A percentile compares a stretch with the other conserved stretches of the same genome.
These are phyloP conservation scores for Cyclospora cayetanensis DNA, from an alignment of 169 alveolate species.

Conservation along the genomic window DNA sequence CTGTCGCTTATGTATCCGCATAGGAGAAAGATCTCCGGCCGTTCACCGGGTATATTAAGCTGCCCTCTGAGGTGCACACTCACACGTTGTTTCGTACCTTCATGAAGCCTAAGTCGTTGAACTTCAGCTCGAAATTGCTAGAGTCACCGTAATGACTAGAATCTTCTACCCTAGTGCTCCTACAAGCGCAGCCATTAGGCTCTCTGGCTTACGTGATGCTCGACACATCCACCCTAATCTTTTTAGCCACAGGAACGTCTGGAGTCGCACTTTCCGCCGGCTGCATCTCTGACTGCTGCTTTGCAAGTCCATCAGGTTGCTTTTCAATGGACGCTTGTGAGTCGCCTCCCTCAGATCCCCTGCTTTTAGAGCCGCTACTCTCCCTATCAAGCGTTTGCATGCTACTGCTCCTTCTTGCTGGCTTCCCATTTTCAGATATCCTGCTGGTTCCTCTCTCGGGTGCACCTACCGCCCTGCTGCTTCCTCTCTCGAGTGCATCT, in stretches of 20 bases:
- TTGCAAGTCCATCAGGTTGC: not conserved
- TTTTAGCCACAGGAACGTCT: not conserved
- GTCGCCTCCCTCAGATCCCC: not conserved
- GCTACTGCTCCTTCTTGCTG: not conserved
- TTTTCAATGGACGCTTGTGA: not conserved
- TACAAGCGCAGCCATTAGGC: not conserved
- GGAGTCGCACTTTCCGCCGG: not conserved
- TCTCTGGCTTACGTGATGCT: not conserved
- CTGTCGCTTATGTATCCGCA: not conserved
- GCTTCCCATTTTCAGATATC: no score
- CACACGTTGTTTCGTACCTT: no score
- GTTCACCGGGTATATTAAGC: not conserved
- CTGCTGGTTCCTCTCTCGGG: no score
- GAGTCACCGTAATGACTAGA: not conserved
- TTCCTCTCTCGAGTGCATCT: no score
- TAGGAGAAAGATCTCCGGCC: not conserved
- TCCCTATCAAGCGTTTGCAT: not conserved
- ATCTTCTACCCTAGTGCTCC: not conserved
- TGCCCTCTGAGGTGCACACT: not conserved
- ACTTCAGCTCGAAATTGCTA: not conserved
- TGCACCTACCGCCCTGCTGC: no score
- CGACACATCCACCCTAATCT: not conserved
- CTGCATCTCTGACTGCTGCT: not conserved
- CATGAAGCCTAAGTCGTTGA: not conserved
- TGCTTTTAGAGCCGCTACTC: constrained; percentile 1